Evolutionary conservation across 257 asterid species (phyloP).

Genomic region (Jaltomata sinuosa): DNA sequence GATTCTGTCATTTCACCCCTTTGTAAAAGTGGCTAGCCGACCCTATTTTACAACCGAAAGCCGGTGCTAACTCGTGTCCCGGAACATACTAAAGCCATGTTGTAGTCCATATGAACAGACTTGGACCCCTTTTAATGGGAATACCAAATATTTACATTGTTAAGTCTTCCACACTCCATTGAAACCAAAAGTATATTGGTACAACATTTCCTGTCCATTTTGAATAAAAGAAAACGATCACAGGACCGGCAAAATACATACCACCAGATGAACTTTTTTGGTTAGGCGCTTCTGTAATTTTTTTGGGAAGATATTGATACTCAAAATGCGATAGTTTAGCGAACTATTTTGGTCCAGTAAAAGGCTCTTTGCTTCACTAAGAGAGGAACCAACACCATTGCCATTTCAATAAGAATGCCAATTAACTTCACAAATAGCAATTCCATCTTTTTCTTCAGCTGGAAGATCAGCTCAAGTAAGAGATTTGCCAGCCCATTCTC

Average conservation of each 20-base stretch:
- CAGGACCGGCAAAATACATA: background rate
- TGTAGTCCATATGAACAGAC: background rate
- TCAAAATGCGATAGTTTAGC: background rate
- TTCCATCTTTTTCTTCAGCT: background rate
- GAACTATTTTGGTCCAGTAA: background rate
- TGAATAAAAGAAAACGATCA: background rate
- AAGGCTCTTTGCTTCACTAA: background rate
- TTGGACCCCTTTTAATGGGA: background rate
- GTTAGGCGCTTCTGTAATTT: background rate
- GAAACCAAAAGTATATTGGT: background rate
- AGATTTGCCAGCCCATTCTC: slow-evolving; percentile 98
- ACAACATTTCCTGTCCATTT: background rate
- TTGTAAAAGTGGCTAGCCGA: background rate
- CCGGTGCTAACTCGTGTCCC: background rate
- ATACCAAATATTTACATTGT: background rate
- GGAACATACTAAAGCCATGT: background rate
- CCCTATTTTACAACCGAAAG: background rate
- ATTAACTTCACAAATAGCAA: background rate
- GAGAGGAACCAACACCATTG: background rate
- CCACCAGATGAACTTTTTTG: background rate
- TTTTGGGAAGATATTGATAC: background rate
- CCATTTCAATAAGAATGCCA: background rate
- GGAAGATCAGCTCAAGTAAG: slow-evolving; percentile 32
- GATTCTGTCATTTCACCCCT: background rate
- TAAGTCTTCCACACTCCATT: background rate